Evolutionary conservation across 495 filamentous ascomycete genomes (phyloP), one percentile per base, ranked within the genome.

Genomic region (Lepidopterella palustris): DNA sequence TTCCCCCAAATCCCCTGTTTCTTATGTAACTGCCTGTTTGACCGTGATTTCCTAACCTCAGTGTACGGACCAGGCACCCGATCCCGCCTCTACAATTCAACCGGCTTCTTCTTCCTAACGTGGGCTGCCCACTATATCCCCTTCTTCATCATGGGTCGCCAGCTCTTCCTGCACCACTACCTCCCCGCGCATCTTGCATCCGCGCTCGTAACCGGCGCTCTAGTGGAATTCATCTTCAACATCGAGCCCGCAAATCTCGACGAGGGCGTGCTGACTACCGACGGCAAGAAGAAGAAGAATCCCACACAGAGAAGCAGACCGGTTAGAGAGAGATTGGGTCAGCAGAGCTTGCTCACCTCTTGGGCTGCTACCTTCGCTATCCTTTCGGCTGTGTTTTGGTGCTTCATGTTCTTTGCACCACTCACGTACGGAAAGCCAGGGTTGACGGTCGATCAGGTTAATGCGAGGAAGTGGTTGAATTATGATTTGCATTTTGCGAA

Each of bases 401-500:
- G 90, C 57, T 98, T 92, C 83, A 84, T 83, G 71, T 97, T 91
- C 80, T 98, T 92, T 78, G 80, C 92, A 53, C 93, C 93, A 21
- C 74, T 98, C 70, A 98, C 93, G 10, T 97, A 97, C 72, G 93
- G 93, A 23, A 90, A 87, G 58, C 93, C 93, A 1, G 95, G 93
- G n/a, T 80, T 98, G 73, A 84, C 76, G 58, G 85, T 92, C 9
- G 84, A 85, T 9, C 79, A 89, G 67, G 91, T 98, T 42, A 71
- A 86, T 55, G 83, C 88, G 51, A 83, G 93, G 73, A 96, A 96
- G 77, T 98, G 91, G 93, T 77, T 97, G 68, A 86, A 87, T 48
- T 98, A 98, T 72, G 93, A 98, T 74, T 80, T 98, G 72, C 93
- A 98, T 77, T 98, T 97, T 76, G 93, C 93, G 35, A 98, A 98